These are phyloP conservation scores for Nyctanthes arbortristis DNA, from an alignment of 257 asterid genomes.

Conservation along the genomic window DNA sequence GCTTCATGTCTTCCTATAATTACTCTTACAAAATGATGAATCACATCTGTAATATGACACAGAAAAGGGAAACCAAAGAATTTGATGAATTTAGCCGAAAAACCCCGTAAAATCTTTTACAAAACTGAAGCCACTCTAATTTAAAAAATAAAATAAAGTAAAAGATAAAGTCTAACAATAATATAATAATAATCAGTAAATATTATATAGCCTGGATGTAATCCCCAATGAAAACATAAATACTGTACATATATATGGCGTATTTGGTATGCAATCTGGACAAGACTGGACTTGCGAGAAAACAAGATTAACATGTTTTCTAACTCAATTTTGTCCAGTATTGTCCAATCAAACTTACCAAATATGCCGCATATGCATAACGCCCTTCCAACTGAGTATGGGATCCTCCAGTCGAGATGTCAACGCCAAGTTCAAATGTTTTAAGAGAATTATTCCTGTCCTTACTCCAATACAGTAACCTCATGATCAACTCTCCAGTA, in stretches of 20 bases:
- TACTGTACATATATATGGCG: conserved; percentile 32
- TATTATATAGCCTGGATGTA: conserved; percentile 15
- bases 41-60: conserved; percentile 9
- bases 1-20: no score
- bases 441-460: not conserved
- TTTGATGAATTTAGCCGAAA: conserved; percentile 8
- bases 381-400: conserved; percentile 1
- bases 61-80: conserved; percentile 22
- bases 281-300: not conserved
- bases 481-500: conserved; percentile 98
- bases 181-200: conserved; percentile 25
- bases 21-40: conserved; percentile 29
- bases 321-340: not conserved
- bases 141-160: not conserved
- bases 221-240: conserved; percentile 25
- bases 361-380: conserved; percentile 9
- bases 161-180: conserved; percentile 20
- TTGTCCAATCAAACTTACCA: conserved; percentile 1
- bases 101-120: conserved; percentile 28
- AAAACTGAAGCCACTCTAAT: conserved; percentile 35
- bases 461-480: conserved; percentile 66
- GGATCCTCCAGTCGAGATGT: not conserved
- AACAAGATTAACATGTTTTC: not conserved
- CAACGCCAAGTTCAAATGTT: not conserved
- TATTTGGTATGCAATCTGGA: not conserved